These are phyloP conservation scores for Cladophialophora psammophila DNA, from an alignment of 2,329 filamentous ascomycete species.

Conservation along the genomic window DNA sequence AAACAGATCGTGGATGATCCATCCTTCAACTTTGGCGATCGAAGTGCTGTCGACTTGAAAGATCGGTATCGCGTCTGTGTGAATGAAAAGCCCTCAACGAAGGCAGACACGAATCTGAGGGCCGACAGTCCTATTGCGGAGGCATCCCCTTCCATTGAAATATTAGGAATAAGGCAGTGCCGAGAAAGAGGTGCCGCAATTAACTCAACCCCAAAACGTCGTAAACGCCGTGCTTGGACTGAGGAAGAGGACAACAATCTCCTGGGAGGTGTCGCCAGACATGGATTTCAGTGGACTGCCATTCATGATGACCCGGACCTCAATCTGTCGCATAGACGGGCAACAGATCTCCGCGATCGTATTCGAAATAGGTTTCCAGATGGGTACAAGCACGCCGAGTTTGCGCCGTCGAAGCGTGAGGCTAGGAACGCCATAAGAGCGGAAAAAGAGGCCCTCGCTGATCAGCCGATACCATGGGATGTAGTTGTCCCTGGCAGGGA, in stretches of 20 bases:
- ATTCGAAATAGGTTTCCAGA: constrained; percentile 67
- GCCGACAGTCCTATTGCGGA: constrained; percentile 23
- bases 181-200: background rate
- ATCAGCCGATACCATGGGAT: background rate
- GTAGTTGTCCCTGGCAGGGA: background rate
- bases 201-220: constrained; percentile 50
- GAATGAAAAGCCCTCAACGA: constrained; percentile 54
- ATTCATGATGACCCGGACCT: constrained; percentile 64
- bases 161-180: constrained; percentile 9
- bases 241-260: constrained; percentile 65
- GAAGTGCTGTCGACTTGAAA: constrained; percentile 69
- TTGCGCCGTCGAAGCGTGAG: constrained; percentile 40
- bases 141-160: constrained; percentile 20
- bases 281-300: constrained; percentile 66
- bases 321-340: constrained; percentile 59
- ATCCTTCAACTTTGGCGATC: constrained; percentile 61
- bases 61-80: constrained; percentile 66
- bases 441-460: constrained; percentile 27
- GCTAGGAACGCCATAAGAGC: constrained; percentile 27
- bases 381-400: constrained; percentile 60
- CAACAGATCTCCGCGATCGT: constrained; percentile 68
- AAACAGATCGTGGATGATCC: constrained; percentile 66
- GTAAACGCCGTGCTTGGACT: constrained; percentile 64
- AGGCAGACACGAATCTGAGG: constrained; percentile 11
- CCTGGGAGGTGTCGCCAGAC: constrained; percentile 64